These are phyloP conservation scores for Ophiobolus disseminans DNA, from an alignment of 2,329 filamentous ascomycete species.

Conservation along the genomic window DNA sequence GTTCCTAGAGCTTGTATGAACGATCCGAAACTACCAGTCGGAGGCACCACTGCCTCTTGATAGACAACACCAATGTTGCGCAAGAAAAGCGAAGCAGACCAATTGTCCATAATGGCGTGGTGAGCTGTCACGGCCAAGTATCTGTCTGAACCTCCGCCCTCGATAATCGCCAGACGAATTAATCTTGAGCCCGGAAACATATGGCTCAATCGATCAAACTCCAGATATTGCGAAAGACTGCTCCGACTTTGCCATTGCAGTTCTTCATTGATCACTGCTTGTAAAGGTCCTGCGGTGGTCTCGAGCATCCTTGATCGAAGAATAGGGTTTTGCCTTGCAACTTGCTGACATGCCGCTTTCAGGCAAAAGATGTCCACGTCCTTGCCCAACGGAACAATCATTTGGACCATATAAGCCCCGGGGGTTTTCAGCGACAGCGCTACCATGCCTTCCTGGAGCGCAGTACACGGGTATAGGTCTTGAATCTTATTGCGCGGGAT, in stretches of 20 bases:
- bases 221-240: constrained; percentile 14
- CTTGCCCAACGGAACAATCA: constrained; percentile 39
- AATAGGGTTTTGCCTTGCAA: constrained; percentile 51
- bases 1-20: constrained; percentile 16
- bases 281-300: constrained; percentile 6
- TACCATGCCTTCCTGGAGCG: constrained; percentile 23
- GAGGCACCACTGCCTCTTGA: neutral
- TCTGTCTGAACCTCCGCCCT: too few relatives aligned
- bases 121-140: constrained; percentile 35
- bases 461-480: constrained; percentile 22
- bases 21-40: constrained; percentile 4
- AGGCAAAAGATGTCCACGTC: constrained; percentile 31
- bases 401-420: constrained; percentile 29
- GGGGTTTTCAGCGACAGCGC: constrained; percentile 12
- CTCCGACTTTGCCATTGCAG: constrained; percentile 11
- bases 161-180: constrained; percentile 18
- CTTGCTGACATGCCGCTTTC: constrained; percentile 51
- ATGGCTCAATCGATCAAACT: constrained; percentile 5
- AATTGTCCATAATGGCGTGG: constrained; percentile 37
- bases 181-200: constrained; percentile 15
- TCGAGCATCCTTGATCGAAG: constrained; percentile 49
- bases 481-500: constrained; percentile 14
- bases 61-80: constrained; percentile 11
- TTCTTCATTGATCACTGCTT: constrained; percentile 13
- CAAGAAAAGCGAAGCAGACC: constrained; percentile 17